Base-by-base conservation (phyloP, 169 alveolate genomes). In the Plasmodium falciparum region DNA sequence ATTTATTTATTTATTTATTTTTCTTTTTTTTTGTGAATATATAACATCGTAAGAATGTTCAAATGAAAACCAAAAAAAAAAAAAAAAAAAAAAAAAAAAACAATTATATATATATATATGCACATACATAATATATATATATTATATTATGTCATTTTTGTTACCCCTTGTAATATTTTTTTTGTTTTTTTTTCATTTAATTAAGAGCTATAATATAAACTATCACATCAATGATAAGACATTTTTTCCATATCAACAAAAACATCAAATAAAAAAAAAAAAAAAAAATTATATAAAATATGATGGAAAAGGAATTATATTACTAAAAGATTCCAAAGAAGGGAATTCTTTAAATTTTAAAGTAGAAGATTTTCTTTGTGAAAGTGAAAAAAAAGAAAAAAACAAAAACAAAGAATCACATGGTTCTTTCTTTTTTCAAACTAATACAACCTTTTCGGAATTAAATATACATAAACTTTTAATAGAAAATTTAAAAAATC, bases 401-500 rank as follows among this genome's bases (percentile, higher is more conserved):
- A 71, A 52, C 47, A 50, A 76, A 76, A 54, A 76, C 47, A 47
- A 22, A 15, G 39, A 26, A 26, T 26, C 39, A 1, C 39, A 26
- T 29, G 69, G 26, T 17, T 26, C 39, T 26, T 69, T 20, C 65
- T 76, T 76, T 52, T 76, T 76, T 76, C 63, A 76, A 69, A 50
- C 50, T 43, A 59, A 76, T 58, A 39, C 63, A 65, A 76, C 89
- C 2, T 76, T 76, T 76, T 76, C 89, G 39, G 33, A 65, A 20
- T 43, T 76, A 15, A 72, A 49, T 76, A 47, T 76, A 20, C 89
- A 76, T 7, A 54, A 45, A 47, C 24, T 39, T 24, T 71, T 76
- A 66, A 76, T 76, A 49, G 89, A 76, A 13, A 70, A 76, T 9
- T 66, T 76, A 58, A 65, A 63, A n/a, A 76, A 50, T 50, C 47